Evolutionary conservation across 352 stramenopile genomes (phyloP).

Genomic region (Phytopythium helicoides): DNA sequence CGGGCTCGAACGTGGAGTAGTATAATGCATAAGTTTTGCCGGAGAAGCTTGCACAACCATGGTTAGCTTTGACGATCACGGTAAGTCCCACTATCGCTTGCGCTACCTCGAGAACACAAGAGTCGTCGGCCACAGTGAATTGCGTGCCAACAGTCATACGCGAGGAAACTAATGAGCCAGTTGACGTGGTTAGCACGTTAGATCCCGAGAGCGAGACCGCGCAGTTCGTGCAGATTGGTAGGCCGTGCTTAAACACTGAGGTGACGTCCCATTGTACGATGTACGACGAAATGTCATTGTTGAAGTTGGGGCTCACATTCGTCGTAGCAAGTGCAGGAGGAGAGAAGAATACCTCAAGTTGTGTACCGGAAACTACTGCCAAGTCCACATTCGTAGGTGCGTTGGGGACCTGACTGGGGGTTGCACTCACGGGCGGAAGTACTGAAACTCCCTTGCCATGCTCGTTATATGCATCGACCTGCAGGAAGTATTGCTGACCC

Average conservation of each 20-base stretch:
- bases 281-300: constrained; percentile 87
- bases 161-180: constrained; percentile 20
- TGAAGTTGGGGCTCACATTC: constrained; percentile 63
- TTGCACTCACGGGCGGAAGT: constrained; percentile 28
- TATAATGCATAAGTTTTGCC: constrained; percentile 42
- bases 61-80: constrained; percentile 10
- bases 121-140: constrained; percentile 52
- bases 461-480: constrained; percentile 72
- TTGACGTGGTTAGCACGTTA: constrained; percentile 8
- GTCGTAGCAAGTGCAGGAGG: constrained; percentile 53
- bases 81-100: not conserved
- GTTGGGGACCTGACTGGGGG: constrained; percentile 83
- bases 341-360: constrained; percentile 90
- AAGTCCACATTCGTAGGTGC: constrained; percentile 88
- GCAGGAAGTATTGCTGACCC: constrained; percentile 76
- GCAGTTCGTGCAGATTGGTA: constrained; percentile 45
- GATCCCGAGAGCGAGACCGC: constrained; percentile 37
- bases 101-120: constrained; percentile 45
- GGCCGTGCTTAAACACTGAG: constrained; percentile 63
- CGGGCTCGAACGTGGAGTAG: constrained; percentile 57
- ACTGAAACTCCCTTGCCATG: constrained; percentile 58
- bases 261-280: constrained; percentile 87
- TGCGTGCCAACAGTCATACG: constrained; percentile 23
- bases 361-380: constrained; percentile 80
- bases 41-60: constrained; percentile 48